Percentiles rank a stretch among this genome's conserved stretches.
phyloP scores from a whole-genome alignment of 2,329 filamentous ascomycete species.

The Penicillium glabrum region DNA sequence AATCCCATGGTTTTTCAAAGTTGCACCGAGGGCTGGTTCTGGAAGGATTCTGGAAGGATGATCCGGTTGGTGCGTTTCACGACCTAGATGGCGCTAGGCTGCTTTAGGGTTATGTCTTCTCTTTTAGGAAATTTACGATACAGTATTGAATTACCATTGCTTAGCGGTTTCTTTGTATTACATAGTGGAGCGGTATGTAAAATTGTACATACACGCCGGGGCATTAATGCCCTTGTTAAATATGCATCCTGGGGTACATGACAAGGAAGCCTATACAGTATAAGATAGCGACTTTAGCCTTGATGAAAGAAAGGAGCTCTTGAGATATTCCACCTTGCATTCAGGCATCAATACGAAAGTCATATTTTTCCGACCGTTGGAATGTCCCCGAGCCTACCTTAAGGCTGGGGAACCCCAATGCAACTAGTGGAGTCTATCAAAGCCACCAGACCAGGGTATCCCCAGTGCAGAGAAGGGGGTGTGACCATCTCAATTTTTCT shows the following conservation, averaged over 20 bases:
- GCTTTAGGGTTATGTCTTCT: not conserved
- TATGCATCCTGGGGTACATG: not conserved
- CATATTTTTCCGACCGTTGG: constrained; percentile 6
- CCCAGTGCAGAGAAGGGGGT: constrained; percentile 1
- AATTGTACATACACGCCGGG: not conserved
- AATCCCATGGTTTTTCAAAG: constrained; percentile 17
- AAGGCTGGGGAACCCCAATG: constrained; percentile 7
- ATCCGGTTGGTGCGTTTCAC: constrained; percentile 14
- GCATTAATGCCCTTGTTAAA: not conserved
- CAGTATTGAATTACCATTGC: constrained; percentile 2
- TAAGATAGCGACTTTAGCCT: not conserved
- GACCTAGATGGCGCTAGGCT: constrained; percentile 1
- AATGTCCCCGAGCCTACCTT: not conserved
- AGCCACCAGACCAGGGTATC: constrained; percentile 13
- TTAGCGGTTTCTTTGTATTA: constrained; percentile 9
- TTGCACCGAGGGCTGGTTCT: constrained; percentile 11
- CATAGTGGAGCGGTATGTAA: constrained; percentile 3
- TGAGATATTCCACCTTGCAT: not conserved
- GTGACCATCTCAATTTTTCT: constrained; percentile 7
- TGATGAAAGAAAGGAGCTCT: not conserved
- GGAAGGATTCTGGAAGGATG: constrained; percentile 24
- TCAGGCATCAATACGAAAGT: not conserved
- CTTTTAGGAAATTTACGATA: not conserved
- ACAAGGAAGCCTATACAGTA: not conserved
- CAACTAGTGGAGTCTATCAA: constrained; percentile 17